Conservation (phyloP, 1,139 yeast genomes). For the Diutina mesorugosa region DNA sequence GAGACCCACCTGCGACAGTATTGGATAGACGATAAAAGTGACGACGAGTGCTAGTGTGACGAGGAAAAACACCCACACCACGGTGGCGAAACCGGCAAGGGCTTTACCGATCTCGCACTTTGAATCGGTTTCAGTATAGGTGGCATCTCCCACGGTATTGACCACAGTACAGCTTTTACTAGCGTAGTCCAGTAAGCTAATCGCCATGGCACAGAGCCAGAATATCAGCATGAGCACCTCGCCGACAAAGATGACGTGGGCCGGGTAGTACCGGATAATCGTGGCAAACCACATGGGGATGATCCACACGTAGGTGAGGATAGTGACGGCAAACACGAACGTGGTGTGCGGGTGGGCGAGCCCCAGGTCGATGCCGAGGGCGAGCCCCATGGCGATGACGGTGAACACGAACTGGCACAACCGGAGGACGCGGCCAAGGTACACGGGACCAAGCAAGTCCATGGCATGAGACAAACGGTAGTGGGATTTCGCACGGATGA, state of each 20-base stretch:
- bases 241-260: neutral
- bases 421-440: neutral
- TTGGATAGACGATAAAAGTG: neutral
- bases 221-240: neutral
- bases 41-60: neutral
- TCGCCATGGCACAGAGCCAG: conserved; percentile 1
- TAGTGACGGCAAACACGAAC: neutral
- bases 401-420: neutral
- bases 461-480: neutral
- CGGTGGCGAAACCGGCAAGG: neutral
- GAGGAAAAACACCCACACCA: neutral
- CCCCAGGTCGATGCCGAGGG: neutral
- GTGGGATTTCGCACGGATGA: neutral
- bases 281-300: neutral
- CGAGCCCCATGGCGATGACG: conserved; percentile 1
- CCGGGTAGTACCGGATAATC: neutral
- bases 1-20: neutral
- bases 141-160: neutral
- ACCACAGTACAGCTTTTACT: neutral
- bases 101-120: neutral
- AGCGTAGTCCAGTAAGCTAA: neutral
- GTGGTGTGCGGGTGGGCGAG: neutral
- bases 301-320: conserved; percentile 1
- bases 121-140: neutral
- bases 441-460: neutral